Evolutionary conservation across 805 yeast species (phyloP), one percentile per base, ranked within the genome.

Genomic region (Candida sphagnicola): DNA sequence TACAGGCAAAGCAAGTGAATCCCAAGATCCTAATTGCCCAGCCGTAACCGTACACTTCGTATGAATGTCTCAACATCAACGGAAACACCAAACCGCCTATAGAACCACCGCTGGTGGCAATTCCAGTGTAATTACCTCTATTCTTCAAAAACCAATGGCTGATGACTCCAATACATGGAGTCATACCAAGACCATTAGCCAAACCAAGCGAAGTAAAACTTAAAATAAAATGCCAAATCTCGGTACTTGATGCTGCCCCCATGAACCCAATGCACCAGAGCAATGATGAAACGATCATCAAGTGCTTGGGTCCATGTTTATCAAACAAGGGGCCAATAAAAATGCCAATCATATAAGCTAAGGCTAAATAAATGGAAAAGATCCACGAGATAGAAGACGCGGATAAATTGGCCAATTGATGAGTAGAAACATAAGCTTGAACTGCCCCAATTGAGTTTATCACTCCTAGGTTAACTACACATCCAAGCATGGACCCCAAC

Each of bases 61-160:
- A 72, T 35, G 77, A 50, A n/a, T 62, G 54, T 41, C 73, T 61
- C 44, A 80, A 56, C 47, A 77, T 57, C 31, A 81, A 57, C 1
- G 88, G 85, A 54, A 77, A 74, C 3, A 77, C 51, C 8, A 80
- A 64, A 4, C 88, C 89, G 1, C 86, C 88, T 3, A 78, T 61
- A 8, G 83, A 76, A 1, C 85, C 85, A 4, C 87, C 88, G 59
- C 78, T 59, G 41, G 81, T 77, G 2, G 82, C 82, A 3, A 80
- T 47, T 0, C 87, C 85, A 18, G 79, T 65, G 5, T 80, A 41
- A 29, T 45, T 65, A 1, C 82, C 89, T 44, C 87, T 61, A 44
- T 65, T 77, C 28, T 59, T 61, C 28, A 66, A 59, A 53, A 82
- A 83, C 82, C 85, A 83, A 42, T 83, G 86, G 17, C 80, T 76